phyloP scores from a whole-genome alignment of 148 eudicot species.

The Dysphania ambrosioides region DNA sequence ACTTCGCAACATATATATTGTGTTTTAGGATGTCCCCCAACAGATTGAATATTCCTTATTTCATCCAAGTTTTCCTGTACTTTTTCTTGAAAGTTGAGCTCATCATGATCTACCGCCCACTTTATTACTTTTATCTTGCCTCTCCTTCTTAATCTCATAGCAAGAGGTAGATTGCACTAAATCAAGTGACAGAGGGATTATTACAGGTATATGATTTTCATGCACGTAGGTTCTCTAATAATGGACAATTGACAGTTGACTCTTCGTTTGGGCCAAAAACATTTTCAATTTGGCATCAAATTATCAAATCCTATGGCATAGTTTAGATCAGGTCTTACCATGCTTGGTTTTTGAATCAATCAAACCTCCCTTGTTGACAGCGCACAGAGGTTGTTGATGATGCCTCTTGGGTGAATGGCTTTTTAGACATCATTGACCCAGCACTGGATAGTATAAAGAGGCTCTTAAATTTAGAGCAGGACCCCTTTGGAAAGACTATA shows the following conservation, averaged over 20 bases:
- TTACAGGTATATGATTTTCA: background rate
- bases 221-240: background rate
- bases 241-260: background rate
- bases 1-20: no score
- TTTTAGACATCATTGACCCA: constrained; percentile 86
- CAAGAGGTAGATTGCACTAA: no score
- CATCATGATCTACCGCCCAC: background rate
- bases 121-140: background rate
- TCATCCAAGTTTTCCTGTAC: background rate
- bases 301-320: no score
- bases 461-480: constrained; percentile 58
- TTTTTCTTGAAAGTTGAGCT: background rate
- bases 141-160: background rate
- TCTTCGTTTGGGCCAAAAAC: background rate
- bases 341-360: background rate
- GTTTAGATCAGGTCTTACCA: background rate
- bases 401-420: constrained; percentile 84
- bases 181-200: background rate
- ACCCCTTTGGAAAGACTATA: constrained; percentile 29
- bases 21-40: background rate
- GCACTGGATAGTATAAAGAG: constrained; percentile 80
- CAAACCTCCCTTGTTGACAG: constrained; percentile 31
- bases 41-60: background rate
- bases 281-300: background rate
- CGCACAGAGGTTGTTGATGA: constrained; percentile 92